These are phyloP conservation scores for Thuja plicata DNA, from an alignment of 83 land plant species.

Conservation along the genomic window DNA sequence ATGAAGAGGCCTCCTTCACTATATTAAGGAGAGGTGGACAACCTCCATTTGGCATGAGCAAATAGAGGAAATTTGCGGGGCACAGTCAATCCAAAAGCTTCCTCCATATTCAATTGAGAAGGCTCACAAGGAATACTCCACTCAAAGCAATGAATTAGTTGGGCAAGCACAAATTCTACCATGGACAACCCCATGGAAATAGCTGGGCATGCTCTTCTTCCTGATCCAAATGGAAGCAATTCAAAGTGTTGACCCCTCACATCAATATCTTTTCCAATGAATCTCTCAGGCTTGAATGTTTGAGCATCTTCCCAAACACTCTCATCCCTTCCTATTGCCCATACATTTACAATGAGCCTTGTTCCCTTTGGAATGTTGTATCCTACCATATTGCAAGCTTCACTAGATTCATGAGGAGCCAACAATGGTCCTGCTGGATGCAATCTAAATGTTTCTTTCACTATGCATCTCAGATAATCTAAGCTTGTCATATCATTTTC, in stretches of 20 bases:
- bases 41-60: conserved; percentile 1
- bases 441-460: conserved; percentile 24
- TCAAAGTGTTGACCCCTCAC: conserved; percentile 22
- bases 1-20: too few relatives aligned
- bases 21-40: neutral
- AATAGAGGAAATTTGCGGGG: neutral
- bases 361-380: conserved; percentile 15
- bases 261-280: conserved; percentile 6
- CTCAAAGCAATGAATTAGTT: conserved; percentile 14
- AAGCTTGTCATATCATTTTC: conserved; percentile 13
- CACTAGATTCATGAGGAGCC: conserved; percentile 3
- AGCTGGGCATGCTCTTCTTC: conserved; percentile 17
- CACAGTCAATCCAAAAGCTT: neutral
- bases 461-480: conserved; percentile 11
- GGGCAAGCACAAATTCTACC: conserved; percentile 17
- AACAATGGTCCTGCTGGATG: conserved; percentile 18
- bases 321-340: conserved; percentile 26
- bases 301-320: conserved; percentile 16
- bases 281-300: conserved; percentile 21
- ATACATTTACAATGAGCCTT: conserved; percentile 4
- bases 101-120: neutral
- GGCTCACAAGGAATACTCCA: conserved; percentile 12
- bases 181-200: neutral
- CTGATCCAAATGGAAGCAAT: conserved; percentile 21
- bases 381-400: conserved; percentile 11